phyloP scores from a whole-genome alignment of 2,329 filamentous ascomycete species.

The Penicillium sp. region DNA sequence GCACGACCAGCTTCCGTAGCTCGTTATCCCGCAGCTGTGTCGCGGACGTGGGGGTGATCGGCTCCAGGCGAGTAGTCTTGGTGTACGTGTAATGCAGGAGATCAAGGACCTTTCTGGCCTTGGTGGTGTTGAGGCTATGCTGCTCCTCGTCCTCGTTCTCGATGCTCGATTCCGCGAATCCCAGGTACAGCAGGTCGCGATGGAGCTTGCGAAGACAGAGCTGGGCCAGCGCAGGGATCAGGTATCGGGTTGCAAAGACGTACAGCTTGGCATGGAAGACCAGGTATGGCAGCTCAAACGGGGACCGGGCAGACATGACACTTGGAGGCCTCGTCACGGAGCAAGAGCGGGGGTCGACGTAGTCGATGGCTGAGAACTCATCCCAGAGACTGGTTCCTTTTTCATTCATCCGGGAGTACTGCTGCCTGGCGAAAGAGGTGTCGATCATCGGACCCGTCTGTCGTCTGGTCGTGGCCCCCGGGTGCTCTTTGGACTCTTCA shows the following conservation, averaged over 20 bases:
- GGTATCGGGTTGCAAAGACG: slow-evolving; percentile 36
- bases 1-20: slow-evolving; percentile 33
- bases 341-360: too few species aligned
- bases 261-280: slow-evolving; percentile 39
- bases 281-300: slow-evolving; percentile 35
- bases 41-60: slow-evolving; percentile 29
- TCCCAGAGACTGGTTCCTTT: slow-evolving; percentile 33
- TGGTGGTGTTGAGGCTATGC: too few species aligned
- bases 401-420: too few species aligned
- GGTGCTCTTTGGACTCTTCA: too few species aligned
- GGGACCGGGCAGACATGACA: too few species aligned
- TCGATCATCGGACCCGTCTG: slow-evolving; percentile 23
- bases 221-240: slow-evolving; percentile 35
- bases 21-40: slow-evolving; percentile 34
- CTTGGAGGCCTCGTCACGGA: too few species aligned
- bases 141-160: too few species aligned
- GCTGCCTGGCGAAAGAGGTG: slow-evolving; percentile 32
- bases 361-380: too few species aligned
- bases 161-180: too few species aligned
- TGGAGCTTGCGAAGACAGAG: slow-evolving; percentile 36
- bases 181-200: slow-evolving; percentile 28
- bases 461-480: not conserved
- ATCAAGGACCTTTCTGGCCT: slow-evolving; percentile 31
- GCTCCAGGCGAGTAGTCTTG: slow-evolving; percentile 34
- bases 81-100: slow-evolving; percentile 34